These are phyloP conservation scores for Colletotrichum navitas DNA, from an alignment of 2,329 filamentous ascomycete species.

Conservation along the genomic window DNA sequence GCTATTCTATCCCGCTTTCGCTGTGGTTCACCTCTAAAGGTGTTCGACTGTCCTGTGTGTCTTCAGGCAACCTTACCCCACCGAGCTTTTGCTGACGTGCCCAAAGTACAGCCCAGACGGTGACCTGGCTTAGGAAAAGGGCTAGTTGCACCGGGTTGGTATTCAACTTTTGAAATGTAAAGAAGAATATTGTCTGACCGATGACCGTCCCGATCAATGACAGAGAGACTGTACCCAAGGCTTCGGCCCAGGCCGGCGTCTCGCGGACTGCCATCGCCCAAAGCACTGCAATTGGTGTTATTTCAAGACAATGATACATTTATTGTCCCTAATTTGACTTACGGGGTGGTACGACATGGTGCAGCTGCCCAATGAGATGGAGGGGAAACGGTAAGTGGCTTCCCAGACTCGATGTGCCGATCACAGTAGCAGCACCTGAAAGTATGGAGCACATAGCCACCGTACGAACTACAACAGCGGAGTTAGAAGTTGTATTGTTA, in stretches of 20 bases:
- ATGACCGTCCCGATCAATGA: neutral
- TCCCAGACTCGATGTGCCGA: neutral
- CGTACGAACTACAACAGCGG: neutral
- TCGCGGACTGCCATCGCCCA: neutral
- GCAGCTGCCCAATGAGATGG: neutral
- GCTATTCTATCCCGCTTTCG: neutral
- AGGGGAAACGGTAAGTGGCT: neutral
- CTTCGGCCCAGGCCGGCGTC: neutral
- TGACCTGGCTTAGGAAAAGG: neutral
- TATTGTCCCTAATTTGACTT: neutral
- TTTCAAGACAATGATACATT: too few species aligned
- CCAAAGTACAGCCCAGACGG: neutral
- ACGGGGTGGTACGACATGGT: neutral
- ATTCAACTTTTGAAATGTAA: neutral
- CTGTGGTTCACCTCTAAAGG: neutral
- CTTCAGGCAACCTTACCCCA: neutral
- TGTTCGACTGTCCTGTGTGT: neutral
- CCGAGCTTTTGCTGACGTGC: neutral
- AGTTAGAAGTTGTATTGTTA: neutral
- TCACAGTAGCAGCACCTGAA: neutral
- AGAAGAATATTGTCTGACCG: neutral
- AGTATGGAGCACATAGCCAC: neutral
- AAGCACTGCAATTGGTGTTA: neutral
- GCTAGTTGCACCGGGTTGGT: neutral
- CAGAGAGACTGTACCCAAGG: neutral